Evolutionary conservation across 176 grass and related monocot species (phyloP).

Genomic region (Hyparrhenia diplandra): DNA sequence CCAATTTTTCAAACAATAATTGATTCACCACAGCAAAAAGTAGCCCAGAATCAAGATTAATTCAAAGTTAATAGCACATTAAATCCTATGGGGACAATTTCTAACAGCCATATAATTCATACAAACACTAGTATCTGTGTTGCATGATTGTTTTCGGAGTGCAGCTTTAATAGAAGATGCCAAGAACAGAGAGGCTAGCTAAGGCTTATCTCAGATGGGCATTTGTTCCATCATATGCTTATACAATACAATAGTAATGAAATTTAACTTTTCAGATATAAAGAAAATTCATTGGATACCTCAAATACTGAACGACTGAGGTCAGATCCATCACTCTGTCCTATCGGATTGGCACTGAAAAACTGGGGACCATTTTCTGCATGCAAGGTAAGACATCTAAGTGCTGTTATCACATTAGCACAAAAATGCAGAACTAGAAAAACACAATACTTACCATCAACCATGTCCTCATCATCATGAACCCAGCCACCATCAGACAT

Average conservation of each 20-base stretch:
- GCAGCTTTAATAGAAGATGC: neutral
- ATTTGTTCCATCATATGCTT: neutral
- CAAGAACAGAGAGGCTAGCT: neutral
- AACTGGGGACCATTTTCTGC: conserved; percentile 42
- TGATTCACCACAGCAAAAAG: neutral
- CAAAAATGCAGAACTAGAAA: neutral
- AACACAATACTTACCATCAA: conserved; percentile 41
- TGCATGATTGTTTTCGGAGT: neutral
- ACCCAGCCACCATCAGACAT: conserved; percentile 45
- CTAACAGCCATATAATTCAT: neutral
- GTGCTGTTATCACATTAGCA: neutral
- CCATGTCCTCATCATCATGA: conserved; percentile 58
- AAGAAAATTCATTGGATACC: conserved; percentile 34
- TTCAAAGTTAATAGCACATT: neutral
- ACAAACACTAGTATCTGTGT: neutral
- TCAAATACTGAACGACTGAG: conserved; percentile 50
- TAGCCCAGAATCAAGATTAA: neutral
- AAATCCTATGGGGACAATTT: neutral
- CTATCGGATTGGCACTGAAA: conserved; percentile 49
- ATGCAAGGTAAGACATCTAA: conserved; percentile 11
- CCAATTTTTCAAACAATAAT: neutral
- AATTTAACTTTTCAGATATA: neutral
- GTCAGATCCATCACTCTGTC: conserved; percentile 67
- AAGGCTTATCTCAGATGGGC: neutral
- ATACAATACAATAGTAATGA: neutral